Evolutionary conservation across 352 stramenopile genomes (phyloP).

Genomic region (Pythium scleroteichum): DNA sequence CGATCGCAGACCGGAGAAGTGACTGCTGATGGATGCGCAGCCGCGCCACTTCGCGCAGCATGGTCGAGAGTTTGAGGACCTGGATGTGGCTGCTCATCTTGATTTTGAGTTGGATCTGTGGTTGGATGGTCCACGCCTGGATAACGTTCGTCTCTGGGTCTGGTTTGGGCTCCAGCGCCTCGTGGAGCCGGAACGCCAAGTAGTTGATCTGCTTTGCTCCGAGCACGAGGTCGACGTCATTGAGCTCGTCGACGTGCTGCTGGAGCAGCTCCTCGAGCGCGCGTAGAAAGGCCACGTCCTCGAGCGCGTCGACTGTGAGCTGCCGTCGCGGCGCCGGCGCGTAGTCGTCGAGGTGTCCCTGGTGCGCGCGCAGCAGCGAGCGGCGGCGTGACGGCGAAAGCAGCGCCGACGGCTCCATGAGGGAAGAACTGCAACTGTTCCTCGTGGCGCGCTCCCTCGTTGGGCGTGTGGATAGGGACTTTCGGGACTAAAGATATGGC

Average conservation of each 20-base stretch:
- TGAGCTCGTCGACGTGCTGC: conserved; percentile 48
- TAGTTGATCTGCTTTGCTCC: conserved; percentile 69
- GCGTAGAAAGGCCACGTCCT: conserved; percentile 67
- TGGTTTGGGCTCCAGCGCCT: conserved; percentile 70
- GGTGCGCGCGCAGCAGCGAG: conserved; percentile 10
- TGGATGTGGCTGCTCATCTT: conserved; percentile 81
- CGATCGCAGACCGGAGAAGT: conserved; percentile 37
- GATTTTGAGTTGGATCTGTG: conserved; percentile 51
- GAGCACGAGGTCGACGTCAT: conserved; percentile 63
- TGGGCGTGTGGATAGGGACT: conserved; percentile 4
- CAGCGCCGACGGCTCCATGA: conserved; percentile 58
- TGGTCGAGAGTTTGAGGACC: conserved; percentile 87
- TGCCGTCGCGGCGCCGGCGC: conserved; percentile 21
- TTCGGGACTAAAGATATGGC: conserved; percentile 31
- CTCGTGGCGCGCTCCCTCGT: conserved; percentile 2
- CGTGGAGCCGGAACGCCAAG: conserved; percentile 64
- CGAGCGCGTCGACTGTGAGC: conserved; percentile 51
- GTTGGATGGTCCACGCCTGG: conserved; percentile 79
- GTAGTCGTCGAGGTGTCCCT: conserved; percentile 2
- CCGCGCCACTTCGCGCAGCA: conserved; percentile 66
- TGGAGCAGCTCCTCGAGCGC: conserved; percentile 70
- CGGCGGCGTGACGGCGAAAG: conserved; percentile 34
- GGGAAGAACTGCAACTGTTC: conserved; percentile 3
- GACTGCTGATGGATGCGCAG: conserved; percentile 66
- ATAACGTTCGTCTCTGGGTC: conserved; percentile 63